Percentiles rank a stretch among this genome's conserved stretches.
Evolutionary conservation across 192 early-diverging fungal genomes (phyloP).

Genomic region (Gamsiella multidivaricata): DNA sequence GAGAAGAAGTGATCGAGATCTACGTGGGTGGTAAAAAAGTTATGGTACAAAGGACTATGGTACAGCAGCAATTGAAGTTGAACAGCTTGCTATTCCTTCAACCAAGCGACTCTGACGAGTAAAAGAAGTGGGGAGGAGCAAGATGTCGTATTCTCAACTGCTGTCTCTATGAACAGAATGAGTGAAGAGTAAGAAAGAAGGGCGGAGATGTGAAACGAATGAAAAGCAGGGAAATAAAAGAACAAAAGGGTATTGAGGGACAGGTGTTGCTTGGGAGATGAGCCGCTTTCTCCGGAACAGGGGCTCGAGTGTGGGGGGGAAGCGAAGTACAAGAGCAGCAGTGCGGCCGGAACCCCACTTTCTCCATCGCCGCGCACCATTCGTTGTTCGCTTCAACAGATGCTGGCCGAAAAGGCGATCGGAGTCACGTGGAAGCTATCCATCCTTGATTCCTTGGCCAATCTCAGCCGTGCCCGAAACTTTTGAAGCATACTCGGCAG

Average conservation of each 20-base stretch:
- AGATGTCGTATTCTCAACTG: not conserved
- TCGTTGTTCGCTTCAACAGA: constrained; percentile 17
- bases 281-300: no score
- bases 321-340: not conserved
- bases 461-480: constrained; percentile 1
- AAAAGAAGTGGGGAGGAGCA: not conserved
- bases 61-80: constrained; percentile 5
- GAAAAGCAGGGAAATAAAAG: not conserved
- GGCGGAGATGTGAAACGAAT: not conserved
- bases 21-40: not conserved
- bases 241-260: no score
- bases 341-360: not conserved
- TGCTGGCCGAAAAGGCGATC: constrained; percentile 13
- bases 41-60: constrained; percentile 13
- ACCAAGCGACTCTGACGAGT: not conserved
- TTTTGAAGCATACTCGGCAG: not conserved
- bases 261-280: no score
- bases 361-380: not conserved
- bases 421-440: constrained; percentile 13
- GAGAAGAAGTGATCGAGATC: not conserved
- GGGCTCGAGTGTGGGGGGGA: not conserved
- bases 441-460: not conserved
- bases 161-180: constrained; percentile 1
- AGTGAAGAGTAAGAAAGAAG: not conserved
- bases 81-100: not conserved